phyloP scores from a whole-genome alignment of 495 filamentous ascomycete species.

The Venustampulla echinocandica region DNA sequence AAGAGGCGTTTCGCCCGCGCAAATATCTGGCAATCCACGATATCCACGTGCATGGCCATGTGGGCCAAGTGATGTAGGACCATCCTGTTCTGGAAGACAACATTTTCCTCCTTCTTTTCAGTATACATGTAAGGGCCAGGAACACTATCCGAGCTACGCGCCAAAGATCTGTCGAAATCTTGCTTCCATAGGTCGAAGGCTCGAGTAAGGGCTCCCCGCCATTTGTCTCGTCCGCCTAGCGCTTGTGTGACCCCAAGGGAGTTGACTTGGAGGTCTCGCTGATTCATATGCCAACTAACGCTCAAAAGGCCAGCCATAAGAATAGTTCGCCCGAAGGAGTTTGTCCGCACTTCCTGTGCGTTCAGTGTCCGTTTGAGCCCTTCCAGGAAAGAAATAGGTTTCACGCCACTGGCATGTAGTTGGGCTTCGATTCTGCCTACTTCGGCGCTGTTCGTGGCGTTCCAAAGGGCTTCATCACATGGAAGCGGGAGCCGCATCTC shows the following conservation, averaged over 20 bases:
- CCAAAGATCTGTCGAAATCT: slow-evolving; percentile 81
- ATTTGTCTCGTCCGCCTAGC: slow-evolving; percentile 85
- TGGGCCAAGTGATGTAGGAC: slow-evolving; percentile 91
- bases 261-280: slow-evolving; percentile 88
- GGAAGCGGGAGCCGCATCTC: slow-evolving; percentile 89
- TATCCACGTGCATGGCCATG: slow-evolving; percentile 97
- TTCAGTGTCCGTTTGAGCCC: slow-evolving; percentile 86
- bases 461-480: slow-evolving; percentile 91
- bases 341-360: slow-evolving; percentile 78
- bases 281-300: slow-evolving; percentile 97
- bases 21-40: slow-evolving; percentile 96
- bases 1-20: slow-evolving; percentile 77
- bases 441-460: slow-evolving; percentile 80
- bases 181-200: slow-evolving; percentile 94
- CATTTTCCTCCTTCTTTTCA: slow-evolving; percentile 56
- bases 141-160: slow-evolving; percentile 31
- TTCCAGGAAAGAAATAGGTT: slow-evolving; percentile 82
- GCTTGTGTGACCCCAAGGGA: slow-evolving; percentile 69
- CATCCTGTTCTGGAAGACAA: slow-evolving; percentile 75
- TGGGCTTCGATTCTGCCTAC: slow-evolving; percentile 80
- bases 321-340: slow-evolving; percentile 89
- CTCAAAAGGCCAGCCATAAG: slow-evolving; percentile 91
- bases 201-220: slow-evolving; percentile 77
- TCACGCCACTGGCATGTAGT: slow-evolving; percentile 72
- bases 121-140: slow-evolving; percentile 31